Evolutionary conservation across 768 basidiomycete genomes (phyloP).

Genomic region (Flagelloscypha sp.): DNA sequence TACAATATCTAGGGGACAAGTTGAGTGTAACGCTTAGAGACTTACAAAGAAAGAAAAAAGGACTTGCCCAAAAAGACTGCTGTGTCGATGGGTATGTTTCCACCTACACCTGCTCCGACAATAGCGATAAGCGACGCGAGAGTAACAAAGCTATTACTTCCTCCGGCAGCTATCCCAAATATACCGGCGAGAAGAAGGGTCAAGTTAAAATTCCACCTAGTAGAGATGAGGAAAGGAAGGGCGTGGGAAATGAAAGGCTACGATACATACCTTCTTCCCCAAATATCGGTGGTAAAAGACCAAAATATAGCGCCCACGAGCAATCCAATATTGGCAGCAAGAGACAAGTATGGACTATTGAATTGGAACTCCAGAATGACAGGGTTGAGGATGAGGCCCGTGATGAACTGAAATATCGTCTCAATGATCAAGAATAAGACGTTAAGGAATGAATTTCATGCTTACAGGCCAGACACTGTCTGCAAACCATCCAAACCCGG

Average conservation of each 20-base stretch:
- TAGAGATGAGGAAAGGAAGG: background rate
- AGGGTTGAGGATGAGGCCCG: conserved; percentile 38
- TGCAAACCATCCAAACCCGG: conserved; percentile 35
- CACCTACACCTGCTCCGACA: conserved; percentile 41
- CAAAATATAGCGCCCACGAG: conserved; percentile 42
- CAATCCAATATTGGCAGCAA: conserved; percentile 46
- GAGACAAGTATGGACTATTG: conserved; percentile 37
- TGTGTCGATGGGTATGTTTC: conserved; percentile 51
- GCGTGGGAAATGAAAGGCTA: background rate
- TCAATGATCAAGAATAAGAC: background rate
- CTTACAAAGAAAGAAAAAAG: background rate
- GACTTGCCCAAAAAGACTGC: conserved; percentile 40
- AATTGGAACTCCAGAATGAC: conserved; percentile 41
- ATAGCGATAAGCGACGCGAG: conserved; percentile 40
- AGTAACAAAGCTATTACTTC: conserved; percentile 36
- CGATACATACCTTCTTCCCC: conserved; percentile 34
- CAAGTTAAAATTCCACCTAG: conserved; percentile 44
- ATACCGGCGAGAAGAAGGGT: conserved; percentile 46
- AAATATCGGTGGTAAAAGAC: conserved; percentile 42
- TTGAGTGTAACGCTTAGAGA: conserved; percentile 3
- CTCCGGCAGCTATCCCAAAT: conserved; percentile 45
- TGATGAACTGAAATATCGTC: conserved; percentile 22
- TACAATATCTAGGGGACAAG: conserved; percentile 34
- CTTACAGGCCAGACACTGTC: conserved; percentile 33
- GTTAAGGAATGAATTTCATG: background rate